Percentiles rank a stretch among this genome's conserved stretches.
phyloP scores from a whole-genome alignment of 1,139 yeast species.

The Saccharomyces hybrid region DNA sequence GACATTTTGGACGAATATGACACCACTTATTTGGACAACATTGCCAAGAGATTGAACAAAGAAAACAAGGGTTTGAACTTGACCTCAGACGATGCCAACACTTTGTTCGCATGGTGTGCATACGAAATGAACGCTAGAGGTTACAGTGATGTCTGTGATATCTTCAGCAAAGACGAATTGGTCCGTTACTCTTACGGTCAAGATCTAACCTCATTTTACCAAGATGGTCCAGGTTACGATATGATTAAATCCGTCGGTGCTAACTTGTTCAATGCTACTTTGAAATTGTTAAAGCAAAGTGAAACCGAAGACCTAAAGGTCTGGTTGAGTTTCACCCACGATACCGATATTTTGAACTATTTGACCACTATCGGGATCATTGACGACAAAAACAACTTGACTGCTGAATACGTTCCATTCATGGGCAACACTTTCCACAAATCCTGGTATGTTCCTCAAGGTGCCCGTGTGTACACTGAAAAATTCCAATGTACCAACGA shows the following conservation, averaged over 20 bases:
- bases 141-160: constrained; percentile 45
- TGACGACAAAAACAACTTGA: constrained; percentile 24
- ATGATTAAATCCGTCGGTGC: constrained; percentile 42
- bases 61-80: constrained; percentile 41
- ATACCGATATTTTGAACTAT: constrained; percentile 46
- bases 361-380: constrained; percentile 47
- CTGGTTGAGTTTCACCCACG: constrained; percentile 50
- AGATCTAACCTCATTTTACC: constrained; percentile 45
- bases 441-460: constrained; percentile 43
- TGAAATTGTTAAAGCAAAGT: constrained; percentile 23
- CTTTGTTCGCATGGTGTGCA: constrained; percentile 46
- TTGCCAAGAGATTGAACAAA: constrained; percentile 36
- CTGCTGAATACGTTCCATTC: constrained; percentile 37
- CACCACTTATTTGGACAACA: constrained; percentile 31
- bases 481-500: constrained; percentile 36
- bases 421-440: constrained; percentile 22
- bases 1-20: constrained; percentile 19
- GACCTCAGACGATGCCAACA: constrained; percentile 37
- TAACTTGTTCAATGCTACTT: constrained; percentile 42
- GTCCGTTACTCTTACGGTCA: constrained; percentile 40
- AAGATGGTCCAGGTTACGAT: constrained; percentile 48
- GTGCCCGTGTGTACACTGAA: constrained; percentile 49
- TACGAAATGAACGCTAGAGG: constrained; percentile 52
- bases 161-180: constrained; percentile 52
- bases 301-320: constrained; percentile 28